A percentile compares a stretch with the other conserved stretches of the same genome.
Evolutionary conservation across 1,284 basidiomycete species (phyloP).

Genomic region (Megacollybia platyphylla): DNA sequence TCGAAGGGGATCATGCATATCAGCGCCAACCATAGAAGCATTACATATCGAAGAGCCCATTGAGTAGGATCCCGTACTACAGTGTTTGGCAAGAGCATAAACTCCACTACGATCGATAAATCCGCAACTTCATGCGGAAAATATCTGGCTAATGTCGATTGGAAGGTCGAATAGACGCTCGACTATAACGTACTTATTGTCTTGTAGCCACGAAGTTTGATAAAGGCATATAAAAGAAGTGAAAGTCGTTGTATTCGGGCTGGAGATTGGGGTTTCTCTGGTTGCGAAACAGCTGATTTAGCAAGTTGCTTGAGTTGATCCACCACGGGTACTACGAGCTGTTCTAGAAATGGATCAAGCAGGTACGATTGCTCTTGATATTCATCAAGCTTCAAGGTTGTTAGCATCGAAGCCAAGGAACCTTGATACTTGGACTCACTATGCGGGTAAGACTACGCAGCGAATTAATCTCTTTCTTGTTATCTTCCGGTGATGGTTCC

Average conservation of each 20-base stretch:
- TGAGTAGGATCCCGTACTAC: conserved; percentile 27
- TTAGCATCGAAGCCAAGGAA: neutral
- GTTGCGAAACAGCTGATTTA: conserved; percentile 25
- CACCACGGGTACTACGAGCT: conserved; percentile 71
- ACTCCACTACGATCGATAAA: conserved; percentile 62
- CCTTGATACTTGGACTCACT: conserved; percentile 19
- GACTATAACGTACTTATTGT: conserved; percentile 61
- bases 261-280: conserved; percentile 18
- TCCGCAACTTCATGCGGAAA: conserved; percentile 87
- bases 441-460: conserved; percentile 31
- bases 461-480: conserved; percentile 24
- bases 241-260: conserved; percentile 43
- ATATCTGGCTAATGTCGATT: conserved; percentile 55
- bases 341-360: conserved; percentile 90
- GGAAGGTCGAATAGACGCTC: conserved; percentile 7
- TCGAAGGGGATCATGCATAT: conserved; percentile 94
- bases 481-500: conserved; percentile 34
- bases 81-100: conserved; percentile 41
- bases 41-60: conserved; percentile 80
- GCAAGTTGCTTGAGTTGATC: conserved; percentile 50
- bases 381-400: conserved; percentile 55
- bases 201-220: conserved; percentile 89
- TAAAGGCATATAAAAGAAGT: conserved; percentile 67
- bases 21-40: conserved; percentile 88
- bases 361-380: conserved; percentile 94